These are phyloP conservation scores for Papiliotrema flavescens DNA, from an alignment of 1,284 basidiomycete species.

Conservation along the genomic window DNA sequence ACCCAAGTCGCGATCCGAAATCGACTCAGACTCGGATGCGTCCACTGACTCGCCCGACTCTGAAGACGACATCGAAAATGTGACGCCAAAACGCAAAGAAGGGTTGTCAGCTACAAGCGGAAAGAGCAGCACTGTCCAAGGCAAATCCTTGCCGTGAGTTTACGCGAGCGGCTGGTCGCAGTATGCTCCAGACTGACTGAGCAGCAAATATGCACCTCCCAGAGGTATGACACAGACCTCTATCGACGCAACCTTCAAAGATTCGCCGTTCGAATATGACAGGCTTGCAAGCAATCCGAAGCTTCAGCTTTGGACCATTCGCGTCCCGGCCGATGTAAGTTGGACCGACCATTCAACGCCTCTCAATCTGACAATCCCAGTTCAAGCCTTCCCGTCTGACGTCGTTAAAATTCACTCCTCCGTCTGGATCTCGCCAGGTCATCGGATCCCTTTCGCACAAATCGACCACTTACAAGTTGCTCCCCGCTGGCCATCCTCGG, in stretches of 20 bases:
- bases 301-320: constrained; percentile 46
- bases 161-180: too few relatives aligned
- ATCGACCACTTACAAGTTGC: constrained; percentile 26
- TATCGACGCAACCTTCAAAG: constrained; percentile 20
- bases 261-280: constrained; percentile 43
- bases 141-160: constrained; percentile 15
- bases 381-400: constrained; percentile 40
- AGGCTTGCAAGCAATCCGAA: constrained; percentile 28
- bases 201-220: constrained; percentile 39
- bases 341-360: neutral
- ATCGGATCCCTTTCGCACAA: constrained; percentile 22
- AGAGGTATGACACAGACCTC: constrained; percentile 33
- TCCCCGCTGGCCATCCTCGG: constrained; percentile 14
- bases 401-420: constrained; percentile 12
- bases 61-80: constrained; percentile 28
- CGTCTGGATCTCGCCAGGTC: neutral
- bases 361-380: constrained; percentile 12
- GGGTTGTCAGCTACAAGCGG: neutral
- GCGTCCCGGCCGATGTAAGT: constrained; percentile 42
- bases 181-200: neutral
- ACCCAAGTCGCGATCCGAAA: neutral
- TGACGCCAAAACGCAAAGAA: constrained; percentile 15
- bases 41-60: constrained; percentile 7
- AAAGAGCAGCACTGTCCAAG: neutral
- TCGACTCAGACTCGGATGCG: constrained; percentile 3